A percentile compares a stretch with the other conserved stretches of the same genome.
Conservation (phyloP, 306 rosid genomes). For the Parietaria judaica region DNA sequence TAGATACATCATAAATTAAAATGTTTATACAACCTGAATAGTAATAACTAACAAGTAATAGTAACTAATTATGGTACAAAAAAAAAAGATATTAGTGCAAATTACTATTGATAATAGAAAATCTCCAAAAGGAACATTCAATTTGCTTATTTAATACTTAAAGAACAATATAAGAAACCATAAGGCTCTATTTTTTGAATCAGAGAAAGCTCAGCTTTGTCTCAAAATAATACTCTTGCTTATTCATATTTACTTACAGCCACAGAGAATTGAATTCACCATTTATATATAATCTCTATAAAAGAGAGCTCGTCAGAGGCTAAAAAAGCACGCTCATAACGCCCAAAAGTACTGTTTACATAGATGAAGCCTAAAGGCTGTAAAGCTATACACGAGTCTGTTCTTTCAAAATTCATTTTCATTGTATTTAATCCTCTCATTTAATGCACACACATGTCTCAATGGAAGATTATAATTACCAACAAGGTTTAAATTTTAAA, state of each 20-base stretch:
- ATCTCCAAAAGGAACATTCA: constrained; percentile 3
- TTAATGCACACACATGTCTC: not conserved
- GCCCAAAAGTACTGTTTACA: not conserved
- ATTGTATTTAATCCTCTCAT: not conserved
- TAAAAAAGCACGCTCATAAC: constrained; percentile 6
- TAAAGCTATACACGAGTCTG: not conserved
- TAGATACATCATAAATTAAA: too few species aligned
- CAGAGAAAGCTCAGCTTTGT: too few species aligned
- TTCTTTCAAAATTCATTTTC: constrained; percentile 6
- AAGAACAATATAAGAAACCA: not conserved
- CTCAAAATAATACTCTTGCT: too few species aligned
- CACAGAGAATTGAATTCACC: too few species aligned
- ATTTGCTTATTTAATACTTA: constrained; percentile 7
- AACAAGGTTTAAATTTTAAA: too few species aligned
- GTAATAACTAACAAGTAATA: too few species aligned
- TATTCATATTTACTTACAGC: too few species aligned
- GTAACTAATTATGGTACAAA: too few species aligned
- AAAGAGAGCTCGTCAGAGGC: not conserved
- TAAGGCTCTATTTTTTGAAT: too few species aligned
- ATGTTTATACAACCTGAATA: too few species aligned
- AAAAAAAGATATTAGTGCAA: too few species aligned
- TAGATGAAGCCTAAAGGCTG: not conserved
- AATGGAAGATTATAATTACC: not conserved
- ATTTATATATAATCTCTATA: too few species aligned
- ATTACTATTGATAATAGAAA: not conserved